Conservation (phyloP, 2,329 filamentous ascomycete genomes). For the Neofusicoccum parvum region DNA sequence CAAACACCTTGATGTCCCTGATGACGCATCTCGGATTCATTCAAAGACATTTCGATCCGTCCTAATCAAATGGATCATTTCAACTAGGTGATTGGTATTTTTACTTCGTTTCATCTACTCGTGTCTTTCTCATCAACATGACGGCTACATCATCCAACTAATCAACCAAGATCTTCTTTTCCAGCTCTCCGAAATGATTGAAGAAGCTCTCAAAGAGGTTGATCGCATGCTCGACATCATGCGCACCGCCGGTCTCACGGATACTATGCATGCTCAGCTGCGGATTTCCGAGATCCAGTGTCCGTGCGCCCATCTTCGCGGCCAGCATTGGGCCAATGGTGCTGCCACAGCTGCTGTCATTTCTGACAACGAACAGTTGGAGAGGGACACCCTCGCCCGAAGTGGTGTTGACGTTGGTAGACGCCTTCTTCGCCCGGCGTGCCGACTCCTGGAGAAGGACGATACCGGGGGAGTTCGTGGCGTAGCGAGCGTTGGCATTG, state of each 20-base stretch:
- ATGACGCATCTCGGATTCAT: not conserved
- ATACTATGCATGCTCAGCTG: slow-evolving; percentile 98
- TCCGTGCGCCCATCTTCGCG: slow-evolving; percentile 81
- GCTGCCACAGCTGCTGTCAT: slow-evolving; percentile 91
- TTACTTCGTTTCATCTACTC: slow-evolving; percentile 3
- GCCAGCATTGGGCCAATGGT: slow-evolving; percentile 98
- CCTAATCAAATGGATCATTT: too few species aligned
- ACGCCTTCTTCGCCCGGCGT: slow-evolving; percentile 54
- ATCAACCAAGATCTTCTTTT: slow-evolving; percentile 82
- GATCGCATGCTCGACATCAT: slow-evolving; percentile 85
- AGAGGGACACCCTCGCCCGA: slow-evolving; percentile 75
- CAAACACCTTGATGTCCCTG: not conserved
- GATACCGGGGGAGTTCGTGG: slow-evolving; percentile 94
- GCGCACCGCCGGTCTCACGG: slow-evolving; percentile 83
- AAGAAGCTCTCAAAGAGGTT: slow-evolving; percentile 88
- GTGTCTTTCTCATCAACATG: not conserved
- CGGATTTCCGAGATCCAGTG: slow-evolving; percentile 89
- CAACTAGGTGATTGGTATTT: not conserved
- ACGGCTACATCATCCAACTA: slow-evolving; percentile 38
- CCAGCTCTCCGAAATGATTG: slow-evolving; percentile 77
- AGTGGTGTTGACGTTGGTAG: slow-evolving; percentile 37
- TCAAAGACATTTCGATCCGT: too few species aligned
- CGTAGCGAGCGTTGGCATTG: slow-evolving; percentile 96
- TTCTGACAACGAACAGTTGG: slow-evolving; percentile 93
- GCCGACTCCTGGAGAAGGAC: slow-evolving; percentile 90